These are phyloP conservation scores for Penicillium aurantiogriseum DNA, from an alignment of 2,329 filamentous ascomycete genomes.

Conservation along the genomic window DNA sequence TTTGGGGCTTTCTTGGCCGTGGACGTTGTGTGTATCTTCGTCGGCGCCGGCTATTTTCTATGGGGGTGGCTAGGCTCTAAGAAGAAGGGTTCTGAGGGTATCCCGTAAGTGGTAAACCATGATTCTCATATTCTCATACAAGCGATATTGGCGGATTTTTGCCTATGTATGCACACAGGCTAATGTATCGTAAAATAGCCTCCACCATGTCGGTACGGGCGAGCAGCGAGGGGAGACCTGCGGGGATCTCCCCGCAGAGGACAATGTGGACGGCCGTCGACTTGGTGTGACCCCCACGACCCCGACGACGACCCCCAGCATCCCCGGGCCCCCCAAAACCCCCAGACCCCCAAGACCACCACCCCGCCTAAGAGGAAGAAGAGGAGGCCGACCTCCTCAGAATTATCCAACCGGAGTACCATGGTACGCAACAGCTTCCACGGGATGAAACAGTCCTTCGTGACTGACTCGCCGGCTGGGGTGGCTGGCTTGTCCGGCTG, in stretches of 20 bases:
- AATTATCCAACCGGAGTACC: background rate
- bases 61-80: background rate
- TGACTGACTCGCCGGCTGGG: background rate
- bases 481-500: background rate
- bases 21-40: background rate
- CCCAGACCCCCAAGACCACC: background rate
- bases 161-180: background rate
- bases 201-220: background rate
- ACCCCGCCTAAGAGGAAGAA: background rate
- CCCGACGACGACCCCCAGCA: too few relatives aligned
- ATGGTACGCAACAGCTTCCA: background rate
- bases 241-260: background rate
- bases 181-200: background rate
- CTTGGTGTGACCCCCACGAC: background rate
- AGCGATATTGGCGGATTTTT: background rate
- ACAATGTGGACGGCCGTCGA: background rate
- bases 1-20: background rate
- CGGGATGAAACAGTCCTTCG: background rate
- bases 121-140: background rate
- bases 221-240: background rate
- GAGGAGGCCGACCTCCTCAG: background rate
- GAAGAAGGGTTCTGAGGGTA: background rate
- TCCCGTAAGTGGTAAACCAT: background rate
- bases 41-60: background rate
- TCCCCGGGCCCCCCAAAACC: too few relatives aligned